These are phyloP conservation scores for Coix lacrymajobi DNA, from an alignment of 176 grass and related monocot genomes.

Conservation along the genomic window DNA sequence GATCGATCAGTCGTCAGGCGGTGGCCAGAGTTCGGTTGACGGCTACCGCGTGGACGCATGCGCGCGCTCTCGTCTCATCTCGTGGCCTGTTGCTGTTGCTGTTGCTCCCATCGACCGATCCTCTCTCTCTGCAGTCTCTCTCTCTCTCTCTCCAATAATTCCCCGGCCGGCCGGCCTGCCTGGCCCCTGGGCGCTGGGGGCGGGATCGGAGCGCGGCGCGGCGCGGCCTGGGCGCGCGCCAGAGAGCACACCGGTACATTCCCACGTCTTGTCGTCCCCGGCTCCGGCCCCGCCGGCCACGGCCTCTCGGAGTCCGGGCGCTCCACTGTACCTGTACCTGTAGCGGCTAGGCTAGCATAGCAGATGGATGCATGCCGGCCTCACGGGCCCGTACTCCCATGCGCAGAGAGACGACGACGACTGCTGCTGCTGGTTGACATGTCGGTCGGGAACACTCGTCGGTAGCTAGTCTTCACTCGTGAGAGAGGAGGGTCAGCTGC, in stretches of 20 bases:
- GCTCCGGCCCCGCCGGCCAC: background rate
- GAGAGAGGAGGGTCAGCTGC: too few relatives aligned
- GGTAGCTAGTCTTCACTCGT: too few relatives aligned
- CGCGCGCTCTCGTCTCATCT: background rate
- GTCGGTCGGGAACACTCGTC: too few relatives aligned
- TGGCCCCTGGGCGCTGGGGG: too few relatives aligned
- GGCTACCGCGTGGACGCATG: constrained; percentile 18
- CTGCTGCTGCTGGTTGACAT: too few relatives aligned
- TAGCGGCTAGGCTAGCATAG: background rate
- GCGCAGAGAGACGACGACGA: background rate
- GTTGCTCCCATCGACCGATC: background rate
- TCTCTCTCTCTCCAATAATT: constrained; percentile 31
- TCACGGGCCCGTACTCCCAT: constrained; percentile 13
- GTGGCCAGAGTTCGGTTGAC: constrained; percentile 6
- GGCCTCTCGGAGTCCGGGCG: background rate
- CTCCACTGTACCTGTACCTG: too few relatives aligned
- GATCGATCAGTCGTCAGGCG: background rate
- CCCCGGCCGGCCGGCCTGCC: background rate
- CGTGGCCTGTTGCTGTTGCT: background rate
- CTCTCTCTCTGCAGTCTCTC: background rate
- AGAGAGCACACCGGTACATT: constrained; percentile 24
- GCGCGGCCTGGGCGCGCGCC: background rate
- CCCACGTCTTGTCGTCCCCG: constrained; percentile 30
- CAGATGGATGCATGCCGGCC: background rate
- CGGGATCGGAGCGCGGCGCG: background rate